Conservation (phyloP, 257 asterid species). For the Fraxinus pennsylvanica region DNA sequence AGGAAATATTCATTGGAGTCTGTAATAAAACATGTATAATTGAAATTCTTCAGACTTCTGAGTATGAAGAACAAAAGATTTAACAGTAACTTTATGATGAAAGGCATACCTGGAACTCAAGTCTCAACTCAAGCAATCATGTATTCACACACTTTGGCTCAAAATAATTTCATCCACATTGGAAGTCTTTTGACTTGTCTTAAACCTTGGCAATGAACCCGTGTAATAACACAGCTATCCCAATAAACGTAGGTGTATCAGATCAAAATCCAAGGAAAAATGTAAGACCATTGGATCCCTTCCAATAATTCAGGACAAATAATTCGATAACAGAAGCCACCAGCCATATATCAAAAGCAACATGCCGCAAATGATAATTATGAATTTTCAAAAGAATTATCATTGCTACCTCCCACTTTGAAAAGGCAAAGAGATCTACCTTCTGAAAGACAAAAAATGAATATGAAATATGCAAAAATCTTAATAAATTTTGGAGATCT, state of each 20-base stretch:
- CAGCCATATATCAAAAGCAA: not conserved
- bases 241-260: not conserved
- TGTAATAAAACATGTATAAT: constrained; percentile 30
- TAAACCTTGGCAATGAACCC: not conserved
- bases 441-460: not conserved
- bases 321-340: not conserved
- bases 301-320: not conserved
- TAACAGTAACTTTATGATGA: not conserved
- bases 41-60: constrained; percentile 16
- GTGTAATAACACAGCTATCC: not conserved
- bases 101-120: not conserved
- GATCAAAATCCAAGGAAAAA: not conserved
- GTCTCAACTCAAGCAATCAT: not conserved
- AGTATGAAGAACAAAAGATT: not conserved
- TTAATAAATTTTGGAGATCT: not conserved
- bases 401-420: not conserved
- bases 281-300: not conserved
- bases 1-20: constrained; percentile 37
- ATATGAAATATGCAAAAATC: not conserved
- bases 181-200: not conserved
- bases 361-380: not conserved
- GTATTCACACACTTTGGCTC: not conserved
- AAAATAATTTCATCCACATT: not conserved
- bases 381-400: not conserved
- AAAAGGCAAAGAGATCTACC: not conserved